A percentile compares a stretch with the other conserved stretches of the same genome.
These are phyloP conservation scores for Paradendryphiella salina DNA, from an alignment of 2,329 filamentous ascomycete species.

Conservation along the genomic window DNA sequence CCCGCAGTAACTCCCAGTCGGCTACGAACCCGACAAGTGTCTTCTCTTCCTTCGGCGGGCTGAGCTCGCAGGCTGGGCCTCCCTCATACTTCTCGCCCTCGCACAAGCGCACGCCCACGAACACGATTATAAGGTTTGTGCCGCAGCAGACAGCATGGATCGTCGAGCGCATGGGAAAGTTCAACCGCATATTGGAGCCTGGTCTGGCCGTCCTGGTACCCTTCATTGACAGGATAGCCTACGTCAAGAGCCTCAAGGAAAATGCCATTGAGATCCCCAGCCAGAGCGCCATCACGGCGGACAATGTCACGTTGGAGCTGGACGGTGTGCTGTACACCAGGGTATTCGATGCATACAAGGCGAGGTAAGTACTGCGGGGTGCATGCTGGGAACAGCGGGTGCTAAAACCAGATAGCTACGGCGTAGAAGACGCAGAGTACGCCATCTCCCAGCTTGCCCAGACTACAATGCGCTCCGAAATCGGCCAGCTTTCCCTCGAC, in stretches of 20 bases:
- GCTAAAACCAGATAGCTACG: constrained; percentile 66
- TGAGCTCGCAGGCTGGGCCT: constrained; percentile 48
- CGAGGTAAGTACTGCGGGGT: constrained; percentile 64
- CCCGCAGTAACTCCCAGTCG: constrained; percentile 38
- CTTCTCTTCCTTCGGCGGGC: constrained; percentile 35
- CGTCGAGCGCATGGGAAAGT: constrained; percentile 98
- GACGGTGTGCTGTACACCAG: constrained; percentile 95
- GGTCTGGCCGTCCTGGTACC: constrained; percentile 87
- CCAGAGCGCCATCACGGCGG: constrained; percentile 96
- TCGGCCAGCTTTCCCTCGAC: constrained; percentile 92
- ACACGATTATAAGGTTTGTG: constrained; percentile 94
- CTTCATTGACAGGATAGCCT: constrained; percentile 92
- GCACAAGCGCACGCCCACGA: constrained; percentile 73
- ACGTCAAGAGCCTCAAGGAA: constrained; percentile 97
- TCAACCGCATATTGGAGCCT: constrained; percentile 88
- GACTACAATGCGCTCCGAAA: constrained; percentile 98
- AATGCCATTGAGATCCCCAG: constrained; percentile 94
- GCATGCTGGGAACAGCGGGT: neutral
- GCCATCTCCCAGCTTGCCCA: constrained; percentile 97
- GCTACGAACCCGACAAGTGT: constrained; percentile 34
- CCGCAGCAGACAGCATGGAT: constrained; percentile 99
- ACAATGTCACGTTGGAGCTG: constrained; percentile 95
- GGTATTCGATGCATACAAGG: constrained; percentile 98
- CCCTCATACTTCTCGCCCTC: constrained; percentile 80
- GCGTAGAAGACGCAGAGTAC: constrained; percentile 97